These are phyloP conservation scores for Halophytophthora batemanensis DNA, from an alignment of 352 stramenopile genomes.

Conservation along the genomic window DNA sequence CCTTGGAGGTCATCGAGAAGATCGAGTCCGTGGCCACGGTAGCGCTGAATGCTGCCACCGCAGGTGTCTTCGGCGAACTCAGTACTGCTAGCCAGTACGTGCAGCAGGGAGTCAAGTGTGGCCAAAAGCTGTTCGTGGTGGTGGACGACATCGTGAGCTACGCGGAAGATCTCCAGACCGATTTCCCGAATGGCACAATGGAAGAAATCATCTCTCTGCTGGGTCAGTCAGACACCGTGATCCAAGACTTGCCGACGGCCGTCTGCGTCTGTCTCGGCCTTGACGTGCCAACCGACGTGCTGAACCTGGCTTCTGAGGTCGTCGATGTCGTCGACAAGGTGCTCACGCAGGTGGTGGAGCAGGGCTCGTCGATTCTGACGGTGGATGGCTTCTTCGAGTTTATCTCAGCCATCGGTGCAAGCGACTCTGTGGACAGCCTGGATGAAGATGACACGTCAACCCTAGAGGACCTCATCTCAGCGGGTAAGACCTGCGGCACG, in stretches of 20 bases:
- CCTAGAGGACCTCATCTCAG: constrained; percentile 31
- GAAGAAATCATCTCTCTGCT: constrained; percentile 42
- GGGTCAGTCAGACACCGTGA: constrained; percentile 48
- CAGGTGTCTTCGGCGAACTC: constrained; percentile 52
- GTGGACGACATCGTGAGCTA: constrained; percentile 38
- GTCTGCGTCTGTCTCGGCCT: constrained; percentile 49
- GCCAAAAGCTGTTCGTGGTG: constrained; percentile 38
- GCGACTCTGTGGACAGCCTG: constrained; percentile 17
- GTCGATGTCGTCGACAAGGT: constrained; percentile 29
- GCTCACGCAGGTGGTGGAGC: constrained; percentile 28
- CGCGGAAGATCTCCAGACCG: constrained; percentile 24
- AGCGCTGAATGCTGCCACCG: constrained; percentile 44
- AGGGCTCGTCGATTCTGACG: constrained; percentile 27
- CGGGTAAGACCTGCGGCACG: constrained; percentile 34
- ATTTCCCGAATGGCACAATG: constrained; percentile 35
- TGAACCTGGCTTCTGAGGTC: constrained; percentile 36
- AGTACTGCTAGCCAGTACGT: constrained; percentile 33
- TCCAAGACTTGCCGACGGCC: constrained; percentile 45
- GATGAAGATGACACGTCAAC: constrained; percentile 13
- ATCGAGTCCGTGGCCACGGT: constrained; percentile 41
- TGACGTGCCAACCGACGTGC: constrained; percentile 18
- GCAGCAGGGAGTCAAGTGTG: constrained; percentile 48
- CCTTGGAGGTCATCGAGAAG: constrained; percentile 42
- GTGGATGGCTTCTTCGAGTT: constrained; percentile 30
- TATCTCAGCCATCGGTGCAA: constrained; percentile 14